These are phyloP conservation scores for Tuber calosporum DNA, from an alignment of 495 filamentous ascomycete species.

Conservation along the genomic window DNA sequence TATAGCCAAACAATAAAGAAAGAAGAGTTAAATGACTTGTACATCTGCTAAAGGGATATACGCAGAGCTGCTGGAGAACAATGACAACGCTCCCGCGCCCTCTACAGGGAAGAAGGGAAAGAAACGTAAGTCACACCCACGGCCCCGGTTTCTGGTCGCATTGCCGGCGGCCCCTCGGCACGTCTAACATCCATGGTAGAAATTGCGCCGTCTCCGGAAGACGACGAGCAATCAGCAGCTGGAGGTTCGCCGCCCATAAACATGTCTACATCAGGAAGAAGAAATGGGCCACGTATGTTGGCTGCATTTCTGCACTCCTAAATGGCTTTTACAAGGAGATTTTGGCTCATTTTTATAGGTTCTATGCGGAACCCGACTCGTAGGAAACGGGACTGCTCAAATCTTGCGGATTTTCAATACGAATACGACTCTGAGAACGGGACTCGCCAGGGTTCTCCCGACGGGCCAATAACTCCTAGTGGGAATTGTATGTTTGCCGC, in stretches of 20 bases:
- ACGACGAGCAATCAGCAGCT: conserved; percentile 37
- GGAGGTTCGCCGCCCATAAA: conserved; percentile 36
- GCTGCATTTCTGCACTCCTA: conserved; percentile 14
- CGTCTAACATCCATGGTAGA: conserved; percentile 17
- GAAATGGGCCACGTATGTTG: conserved; percentile 32
- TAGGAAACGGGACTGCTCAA: conserved; percentile 25
- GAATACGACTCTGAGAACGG: conserved; percentile 39
- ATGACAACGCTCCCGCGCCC: conserved; percentile 52
- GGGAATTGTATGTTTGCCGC: conserved; percentile 26
- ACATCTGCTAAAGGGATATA: conserved; percentile 43
- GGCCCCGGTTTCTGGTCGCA: conserved; percentile 7
- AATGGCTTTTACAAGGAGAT: background rate
- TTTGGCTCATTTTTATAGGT: conserved; percentile 11
- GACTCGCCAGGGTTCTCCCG: conserved; percentile 40
- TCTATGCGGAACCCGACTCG: conserved; percentile 30
- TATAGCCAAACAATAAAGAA: conserved; percentile 44
- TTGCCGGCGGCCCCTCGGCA: conserved; percentile 13
- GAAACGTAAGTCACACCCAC: conserved; percentile 29
- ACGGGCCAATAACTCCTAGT: conserved; percentile 28
- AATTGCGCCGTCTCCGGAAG: conserved; percentile 38
- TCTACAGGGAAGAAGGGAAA: conserved; percentile 44
- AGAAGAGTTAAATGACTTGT: conserved; percentile 3
- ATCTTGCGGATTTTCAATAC: conserved; percentile 17
- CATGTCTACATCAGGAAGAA: conserved; percentile 29
- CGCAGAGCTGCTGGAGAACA: conserved; percentile 52